A percentile compares a stretch with the other conserved stretches of the same genome.
These are phyloP conservation scores for Phytophthora kernoviae DNA, from an alignment of 352 stramenopile genomes.

Conservation along the genomic window DNA sequence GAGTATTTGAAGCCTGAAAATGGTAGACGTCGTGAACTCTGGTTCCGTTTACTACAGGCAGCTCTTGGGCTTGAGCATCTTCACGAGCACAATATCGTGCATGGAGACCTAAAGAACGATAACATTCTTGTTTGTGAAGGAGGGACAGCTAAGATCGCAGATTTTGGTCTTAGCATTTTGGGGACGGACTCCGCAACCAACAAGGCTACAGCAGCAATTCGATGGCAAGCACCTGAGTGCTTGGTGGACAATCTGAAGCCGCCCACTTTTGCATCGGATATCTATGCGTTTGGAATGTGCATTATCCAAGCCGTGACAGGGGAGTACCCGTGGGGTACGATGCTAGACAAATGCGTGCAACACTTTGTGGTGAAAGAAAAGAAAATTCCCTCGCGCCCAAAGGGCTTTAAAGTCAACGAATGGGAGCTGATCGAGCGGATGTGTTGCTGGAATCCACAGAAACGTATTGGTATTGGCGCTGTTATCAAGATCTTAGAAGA, in stretches of 20 bases:
- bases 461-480: slow-evolving; percentile 31
- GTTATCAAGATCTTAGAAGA: slow-evolving; percentile 40
- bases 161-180: slow-evolving; percentile 32
- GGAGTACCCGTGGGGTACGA: slow-evolving; percentile 25
- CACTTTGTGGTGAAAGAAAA: slow-evolving; percentile 16
- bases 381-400: slow-evolving; percentile 18
- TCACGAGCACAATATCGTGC: slow-evolving; percentile 36
- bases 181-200: slow-evolving; percentile 17
- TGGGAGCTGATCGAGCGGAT: slow-evolving; percentile 34
- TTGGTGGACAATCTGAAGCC: slow-evolving; percentile 4
- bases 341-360: slow-evolving; percentile 12
- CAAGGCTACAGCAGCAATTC: slow-evolving; percentile 19
- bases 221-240: slow-evolving; percentile 38
- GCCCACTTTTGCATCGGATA: slow-evolving; percentile 29
- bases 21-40: slow-evolving; percentile 24
- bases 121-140: slow-evolving; percentile 36
- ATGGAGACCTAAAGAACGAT: slow-evolving; percentile 38
- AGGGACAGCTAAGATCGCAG: slow-evolving; percentile 35
- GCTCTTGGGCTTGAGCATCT: slow-evolving; percentile 38
- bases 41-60: slow-evolving; percentile 34
- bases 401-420: slow-evolving; percentile 25
- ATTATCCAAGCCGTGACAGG: slow-evolving; percentile 41
- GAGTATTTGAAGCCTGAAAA: slow-evolving; percentile 27
- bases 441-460: slow-evolving; percentile 23
- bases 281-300: slow-evolving; percentile 47